phyloP scores from a whole-genome alignment of 1,284 basidiomycete genomes.

The Golubevia sp. region DNA sequence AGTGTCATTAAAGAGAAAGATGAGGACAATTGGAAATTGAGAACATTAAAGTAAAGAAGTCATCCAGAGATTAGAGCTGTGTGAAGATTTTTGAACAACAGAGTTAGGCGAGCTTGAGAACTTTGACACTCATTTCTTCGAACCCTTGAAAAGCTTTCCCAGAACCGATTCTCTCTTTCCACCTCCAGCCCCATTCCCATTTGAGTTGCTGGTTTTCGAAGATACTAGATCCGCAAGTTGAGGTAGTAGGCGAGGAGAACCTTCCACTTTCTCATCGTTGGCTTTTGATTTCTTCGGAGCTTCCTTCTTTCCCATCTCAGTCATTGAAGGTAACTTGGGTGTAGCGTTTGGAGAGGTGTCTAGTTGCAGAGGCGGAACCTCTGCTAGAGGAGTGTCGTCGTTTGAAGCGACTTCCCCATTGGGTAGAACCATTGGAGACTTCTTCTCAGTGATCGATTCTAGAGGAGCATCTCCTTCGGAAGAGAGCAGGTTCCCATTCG shows the following conservation, averaged over 20 bases:
- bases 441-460: slow-evolving; percentile 8
- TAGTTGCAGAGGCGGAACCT: not conserved
- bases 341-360: not conserved
- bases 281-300: not conserved
- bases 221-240: not conserved
- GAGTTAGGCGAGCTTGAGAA: no score
- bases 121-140: no score
- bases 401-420: not conserved
- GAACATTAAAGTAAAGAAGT: no score
- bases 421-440: slow-evolving; percentile 2
- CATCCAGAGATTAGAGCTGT: no score
- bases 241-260: not conserved
- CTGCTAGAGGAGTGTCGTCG: no score
- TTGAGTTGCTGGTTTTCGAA: no score
- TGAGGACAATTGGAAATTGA: no score
- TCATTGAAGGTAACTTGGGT: not conserved
- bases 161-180: not conserved
- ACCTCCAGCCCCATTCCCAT: no score
- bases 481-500: not conserved
- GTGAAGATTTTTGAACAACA: no score
- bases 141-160: not conserved
- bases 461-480: not conserved
- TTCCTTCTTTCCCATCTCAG: not conserved
- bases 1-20: no score
- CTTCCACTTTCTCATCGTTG: not conserved